Evolutionary conservation across 2,329 filamentous ascomycete species (phyloP).

Genomic region (Helicocarpus griseus): DNA sequence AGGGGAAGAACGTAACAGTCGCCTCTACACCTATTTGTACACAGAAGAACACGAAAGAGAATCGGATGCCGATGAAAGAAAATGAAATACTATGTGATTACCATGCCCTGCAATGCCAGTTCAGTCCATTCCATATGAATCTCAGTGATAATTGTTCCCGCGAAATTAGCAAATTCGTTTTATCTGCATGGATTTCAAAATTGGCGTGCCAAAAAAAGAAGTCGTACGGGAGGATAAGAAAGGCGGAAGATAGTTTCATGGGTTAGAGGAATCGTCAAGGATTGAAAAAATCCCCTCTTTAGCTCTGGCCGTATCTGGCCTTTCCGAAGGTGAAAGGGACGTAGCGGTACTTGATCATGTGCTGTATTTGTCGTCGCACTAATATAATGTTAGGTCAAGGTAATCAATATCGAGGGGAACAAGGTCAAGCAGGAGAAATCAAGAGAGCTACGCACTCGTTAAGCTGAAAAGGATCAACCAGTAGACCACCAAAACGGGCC

Average conservation of each 20-base stretch:
- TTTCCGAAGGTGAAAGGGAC: conserved; percentile 91
- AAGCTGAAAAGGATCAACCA: conserved; percentile 95
- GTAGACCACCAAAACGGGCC: conserved; percentile 96
- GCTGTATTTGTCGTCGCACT: conserved; percentile 99
- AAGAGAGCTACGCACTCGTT: conserved; percentile 61
- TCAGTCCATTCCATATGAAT: background rate
- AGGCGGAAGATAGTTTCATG: background rate
- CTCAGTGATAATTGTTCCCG: background rate
- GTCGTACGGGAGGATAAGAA: background rate
- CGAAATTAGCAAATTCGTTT: background rate
- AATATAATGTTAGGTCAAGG: conserved; percentile 7
- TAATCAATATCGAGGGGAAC: background rate
- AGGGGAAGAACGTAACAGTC: background rate
- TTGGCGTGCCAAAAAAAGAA: background rate
- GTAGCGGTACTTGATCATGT: conserved; percentile 99
- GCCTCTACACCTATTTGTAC: background rate
- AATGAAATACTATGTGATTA: background rate
- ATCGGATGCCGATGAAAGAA: background rate
- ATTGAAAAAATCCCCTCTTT: background rate
- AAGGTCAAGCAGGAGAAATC: conserved; percentile 1
- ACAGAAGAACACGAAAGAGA: background rate
- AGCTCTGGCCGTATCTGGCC: conserved; percentile 53
- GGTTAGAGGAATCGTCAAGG: background rate
- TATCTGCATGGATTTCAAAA: background rate
- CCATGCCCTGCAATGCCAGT: background rate